A percentile compares a stretch with the other conserved stretches of the same genome.
Conservation (phyloP, 306 rosid species). For the Castanopsis chinensis region DNA sequence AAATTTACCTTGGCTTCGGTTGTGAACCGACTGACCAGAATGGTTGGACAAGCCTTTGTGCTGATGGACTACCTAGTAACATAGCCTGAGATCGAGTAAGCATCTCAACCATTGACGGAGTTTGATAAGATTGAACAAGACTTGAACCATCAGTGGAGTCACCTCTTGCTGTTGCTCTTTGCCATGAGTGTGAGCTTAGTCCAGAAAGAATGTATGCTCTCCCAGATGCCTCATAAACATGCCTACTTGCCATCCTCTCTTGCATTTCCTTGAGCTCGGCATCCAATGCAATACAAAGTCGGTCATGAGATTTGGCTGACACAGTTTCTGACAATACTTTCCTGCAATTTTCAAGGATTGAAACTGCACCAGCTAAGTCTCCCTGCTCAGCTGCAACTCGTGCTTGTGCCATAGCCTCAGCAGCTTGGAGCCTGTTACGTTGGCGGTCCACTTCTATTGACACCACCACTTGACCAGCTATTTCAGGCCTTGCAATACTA, state of each 20-base stretch:
- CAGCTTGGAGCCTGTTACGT: slow-evolving; percentile 87
- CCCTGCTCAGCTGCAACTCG: slow-evolving; percentile 79
- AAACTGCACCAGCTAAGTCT: slow-evolving; percentile 64
- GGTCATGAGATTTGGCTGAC: slow-evolving; percentile 67
- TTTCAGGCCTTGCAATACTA: slow-evolving; percentile 60
- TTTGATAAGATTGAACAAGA: slow-evolving; percentile 84
- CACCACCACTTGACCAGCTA: slow-evolving; percentile 46
- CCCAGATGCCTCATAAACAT: slow-evolving; percentile 94
- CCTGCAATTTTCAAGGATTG: slow-evolving; percentile 78
- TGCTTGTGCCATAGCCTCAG: slow-evolving; percentile 89
- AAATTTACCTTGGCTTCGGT: slow-evolving; percentile 76
- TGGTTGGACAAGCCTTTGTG: slow-evolving; percentile 86
- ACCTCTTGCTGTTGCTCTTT: slow-evolving; percentile 96
- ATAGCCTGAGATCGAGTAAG: slow-evolving; percentile 91
- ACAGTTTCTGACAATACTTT: slow-evolving; percentile 53
- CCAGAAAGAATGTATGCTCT: slow-evolving; percentile 97
- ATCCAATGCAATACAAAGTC: slow-evolving; percentile 80
- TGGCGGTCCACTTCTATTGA: slow-evolving; percentile 94
- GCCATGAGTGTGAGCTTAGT: slow-evolving; percentile 98
- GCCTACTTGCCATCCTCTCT: slow-evolving; percentile 92
- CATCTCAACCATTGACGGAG: slow-evolving; percentile 97
- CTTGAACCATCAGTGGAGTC: slow-evolving; percentile 89
- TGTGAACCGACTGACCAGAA: slow-evolving; percentile 55
- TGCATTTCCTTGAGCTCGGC: slow-evolving; percentile 99
- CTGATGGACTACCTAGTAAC: slow-evolving; percentile 73